Base-by-base conservation (phyloP, 2,329 filamentous ascomycete species). In the Sporothrix brasiliensis region DNA sequence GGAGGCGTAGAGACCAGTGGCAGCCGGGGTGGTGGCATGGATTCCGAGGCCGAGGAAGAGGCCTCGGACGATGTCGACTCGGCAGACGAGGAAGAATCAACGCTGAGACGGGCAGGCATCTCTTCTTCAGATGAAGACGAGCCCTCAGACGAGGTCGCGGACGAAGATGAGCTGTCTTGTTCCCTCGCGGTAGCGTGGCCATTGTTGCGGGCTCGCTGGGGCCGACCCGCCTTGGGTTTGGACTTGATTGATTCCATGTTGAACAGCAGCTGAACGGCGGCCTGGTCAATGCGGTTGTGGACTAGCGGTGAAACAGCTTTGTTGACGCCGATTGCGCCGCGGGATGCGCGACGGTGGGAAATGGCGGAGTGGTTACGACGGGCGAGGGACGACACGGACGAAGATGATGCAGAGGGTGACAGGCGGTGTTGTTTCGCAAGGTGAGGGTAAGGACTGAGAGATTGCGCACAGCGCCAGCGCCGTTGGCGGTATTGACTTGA, bases 361-460 rank as follows among this genome's bases (percentile, higher is more conserved):
- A 13, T 53, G 44, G 21, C 10, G 9, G 27, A 41, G 65, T 41
- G 52, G 6, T 34, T 34, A 47, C n/a, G 49, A n/a, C 60, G 56
- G 53, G 13, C n/a, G 41, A 63, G 63, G 9, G 56, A 58, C 24
- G 47, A 9, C 4, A 9, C 69, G 34, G 69, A 56, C 21, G 61
- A 65, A n/a, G 58, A 56, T 27, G 69, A 47, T 27, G 56, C 50
- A 70, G 56, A 44, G 44, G 63, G 44, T 24, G 56, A 61, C 16
- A 56, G 68, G 65, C 75, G 77, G 74, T 77, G 78, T 74, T 77
- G 78, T 75, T 78, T 79, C 72, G 76, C 76, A 47, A 63, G 54
- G 69, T 76, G 76, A 78, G 77, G 80, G 69, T 76, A 77, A 78
- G 77, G 80, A 77, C 76, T 79, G 79, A 75, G 76, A 78, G 77